Conservation (phyloP, 805 yeast species). For the Candida schatavii region DNA sequence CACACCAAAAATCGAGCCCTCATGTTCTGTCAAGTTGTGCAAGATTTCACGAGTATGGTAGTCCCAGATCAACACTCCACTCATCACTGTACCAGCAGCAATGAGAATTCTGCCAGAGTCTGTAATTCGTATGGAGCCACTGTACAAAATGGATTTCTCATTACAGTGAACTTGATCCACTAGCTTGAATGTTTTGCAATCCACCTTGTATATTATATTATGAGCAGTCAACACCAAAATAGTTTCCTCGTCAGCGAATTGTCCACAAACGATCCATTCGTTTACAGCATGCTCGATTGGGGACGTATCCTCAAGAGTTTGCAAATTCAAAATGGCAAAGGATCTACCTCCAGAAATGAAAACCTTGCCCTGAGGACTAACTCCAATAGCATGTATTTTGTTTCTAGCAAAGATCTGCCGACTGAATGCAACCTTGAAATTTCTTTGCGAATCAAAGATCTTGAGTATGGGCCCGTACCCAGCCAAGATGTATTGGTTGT, state of each 20-base stretch:
- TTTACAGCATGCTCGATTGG: conserved; percentile 50
- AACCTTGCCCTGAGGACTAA: conserved; percentile 29
- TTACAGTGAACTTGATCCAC: conserved; percentile 42
- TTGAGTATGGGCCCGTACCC: conserved; percentile 74
- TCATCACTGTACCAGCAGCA: conserved; percentile 93
- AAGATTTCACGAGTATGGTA: conserved; percentile 39
- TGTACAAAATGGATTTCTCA: conserved; percentile 82
- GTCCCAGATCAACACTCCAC: conserved; percentile 82
- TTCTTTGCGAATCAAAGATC: conserved; percentile 32
- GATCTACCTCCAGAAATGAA: conserved; percentile 73
- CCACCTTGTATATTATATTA: conserved; percentile 50
- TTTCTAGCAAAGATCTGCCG: conserved; percentile 60
- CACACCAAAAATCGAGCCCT: conserved; percentile 89
- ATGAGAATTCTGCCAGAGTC: conserved; percentile 44
- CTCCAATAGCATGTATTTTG: conserved; percentile 76
- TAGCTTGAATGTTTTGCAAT: conserved; percentile 17
- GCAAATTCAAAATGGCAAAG: conserved; percentile 40
- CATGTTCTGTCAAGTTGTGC: conserved; percentile 69
- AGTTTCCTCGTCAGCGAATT: conserved; percentile 40
- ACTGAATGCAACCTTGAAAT: conserved; percentile 33
- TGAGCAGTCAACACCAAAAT: conserved; percentile 72
- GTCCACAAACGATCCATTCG: conserved; percentile 79
- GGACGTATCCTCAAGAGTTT: conserved; percentile 12
- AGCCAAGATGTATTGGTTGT: conserved; percentile 40
- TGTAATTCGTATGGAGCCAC: conserved; percentile 67